Percentiles rank a stretch among this genome's conserved stretches.
phyloP scores from a whole-genome alignment of 805 yeast genomes.

The Candida endomychidarum region DNA sequence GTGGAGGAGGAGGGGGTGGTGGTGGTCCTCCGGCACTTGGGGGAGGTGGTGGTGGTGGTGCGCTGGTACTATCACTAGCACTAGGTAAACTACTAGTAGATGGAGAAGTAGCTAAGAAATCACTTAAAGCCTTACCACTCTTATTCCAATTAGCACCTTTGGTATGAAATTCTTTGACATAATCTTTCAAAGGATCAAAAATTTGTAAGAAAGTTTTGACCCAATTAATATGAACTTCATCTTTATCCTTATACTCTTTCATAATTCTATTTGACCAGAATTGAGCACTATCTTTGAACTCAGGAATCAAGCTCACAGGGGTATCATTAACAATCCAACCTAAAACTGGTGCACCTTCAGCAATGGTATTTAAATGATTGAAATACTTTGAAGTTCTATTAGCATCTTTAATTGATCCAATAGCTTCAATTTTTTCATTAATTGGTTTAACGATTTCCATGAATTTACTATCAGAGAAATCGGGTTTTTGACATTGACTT shows the following conservation, averaged over 20 bases:
- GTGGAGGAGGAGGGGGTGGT: slow-evolving; percentile 83
- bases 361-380: slow-evolving; percentile 76
- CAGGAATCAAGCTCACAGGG: slow-evolving; percentile 75
- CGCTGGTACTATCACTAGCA: slow-evolving; percentile 5
- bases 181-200: slow-evolving; percentile 68
- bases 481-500: slow-evolving; percentile 64
- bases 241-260: slow-evolving; percentile 77
- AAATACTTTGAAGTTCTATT: slow-evolving; percentile 65
- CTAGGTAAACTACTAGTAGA: slow-evolving; percentile 27
- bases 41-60: slow-evolving; percentile 60
- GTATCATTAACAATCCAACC: slow-evolving; percentile 85
- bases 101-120: slow-evolving; percentile 46
- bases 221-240: slow-evolving; percentile 76
- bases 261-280: slow-evolving; percentile 92
- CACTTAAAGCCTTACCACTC: slow-evolving; percentile 57
- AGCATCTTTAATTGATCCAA: slow-evolving; percentile 67
- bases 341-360: slow-evolving; percentile 86
- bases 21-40: slow-evolving; percentile 79
- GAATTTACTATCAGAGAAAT: slow-evolving; percentile 51
- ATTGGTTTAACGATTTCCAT: slow-evolving; percentile 65
- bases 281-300: slow-evolving; percentile 86
- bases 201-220: slow-evolving; percentile 62
- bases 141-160: slow-evolving; percentile 82
- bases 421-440: slow-evolving; percentile 55
- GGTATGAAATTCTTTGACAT: slow-evolving; percentile 74